Evolutionary conservation across 306 rosid species (phyloP).

Genomic region (Abrus precatorius): DNA sequence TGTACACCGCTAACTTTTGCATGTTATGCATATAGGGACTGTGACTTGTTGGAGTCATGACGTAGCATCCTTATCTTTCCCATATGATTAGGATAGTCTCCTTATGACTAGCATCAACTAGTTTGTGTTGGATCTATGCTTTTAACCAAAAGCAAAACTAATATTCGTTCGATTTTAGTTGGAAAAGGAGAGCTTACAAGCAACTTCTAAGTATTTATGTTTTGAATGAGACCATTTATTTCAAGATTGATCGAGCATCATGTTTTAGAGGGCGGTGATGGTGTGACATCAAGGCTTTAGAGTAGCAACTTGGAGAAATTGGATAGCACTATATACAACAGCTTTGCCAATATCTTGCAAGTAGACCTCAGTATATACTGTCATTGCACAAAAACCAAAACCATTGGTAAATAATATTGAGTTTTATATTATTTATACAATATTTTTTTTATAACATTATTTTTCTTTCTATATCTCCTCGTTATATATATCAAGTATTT

Average conservation of each 20-base stretch:
- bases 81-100: slow-evolving; percentile 14
- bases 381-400: not conserved
- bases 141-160: not conserved
- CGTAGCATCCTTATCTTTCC: not conserved
- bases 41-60: not conserved
- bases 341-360: slow-evolving; percentile 47
- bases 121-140: not conserved
- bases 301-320: slow-evolving; percentile 58
- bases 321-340: slow-evolving; percentile 49
- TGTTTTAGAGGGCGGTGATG: slow-evolving; percentile 45
- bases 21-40: not conserved
- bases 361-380: slow-evolving; percentile 40
- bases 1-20: not conserved
- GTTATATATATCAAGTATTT: no score
- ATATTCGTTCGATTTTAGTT: slow-evolving; percentile 35
- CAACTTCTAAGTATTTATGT: slow-evolving; percentile 43
- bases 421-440: no score
- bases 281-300: slow-evolving; percentile 53
- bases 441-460: no score
- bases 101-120: not conserved
- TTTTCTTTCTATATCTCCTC: no score
- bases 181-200: slow-evolving; percentile 47
- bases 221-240: slow-evolving; percentile 39
- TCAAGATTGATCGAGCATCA: slow-evolving; percentile 15
- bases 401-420: not conserved